Evolutionary conservation across 2,329 filamentous ascomycete species (phyloP).

Genomic region (Salinomyces thailandicus): DNA sequence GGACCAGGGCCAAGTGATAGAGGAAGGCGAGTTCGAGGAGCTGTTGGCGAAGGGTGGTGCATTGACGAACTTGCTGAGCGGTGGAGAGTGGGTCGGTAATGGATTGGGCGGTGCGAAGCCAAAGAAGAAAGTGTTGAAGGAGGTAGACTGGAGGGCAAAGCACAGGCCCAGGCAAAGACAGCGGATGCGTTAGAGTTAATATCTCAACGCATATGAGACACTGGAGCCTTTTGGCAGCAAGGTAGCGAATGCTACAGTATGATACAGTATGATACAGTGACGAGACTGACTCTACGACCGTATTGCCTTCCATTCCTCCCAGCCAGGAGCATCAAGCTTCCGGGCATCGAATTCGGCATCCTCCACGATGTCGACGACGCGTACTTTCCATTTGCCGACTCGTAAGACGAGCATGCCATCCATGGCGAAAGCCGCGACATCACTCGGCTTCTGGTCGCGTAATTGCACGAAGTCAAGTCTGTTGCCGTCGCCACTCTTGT

Average conservation of each 20-base stretch:
- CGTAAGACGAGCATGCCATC: slow-evolving; percentile 46
- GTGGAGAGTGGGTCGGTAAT: slow-evolving; percentile 22
- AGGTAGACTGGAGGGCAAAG: not conserved
- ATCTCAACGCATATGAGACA: no score
- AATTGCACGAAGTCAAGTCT: slow-evolving; percentile 51
- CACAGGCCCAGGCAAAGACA: not conserved
- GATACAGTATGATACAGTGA: no score
- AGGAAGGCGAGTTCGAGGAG: slow-evolving; percentile 56
- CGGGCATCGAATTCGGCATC: slow-evolving; percentile 42
- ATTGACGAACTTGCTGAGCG: slow-evolving; percentile 29
- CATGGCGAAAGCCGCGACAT: slow-evolving; percentile 49
- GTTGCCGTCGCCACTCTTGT: slow-evolving; percentile 32
- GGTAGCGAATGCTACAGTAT: no score
- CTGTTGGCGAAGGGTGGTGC: slow-evolving; percentile 36
- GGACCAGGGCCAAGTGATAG: slow-evolving; percentile 56
- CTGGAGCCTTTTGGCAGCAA: no score
- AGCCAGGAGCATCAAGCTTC: slow-evolving; percentile 41
- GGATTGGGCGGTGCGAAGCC: not conserved
- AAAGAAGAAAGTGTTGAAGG: no score
- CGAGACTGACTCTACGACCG: no score
- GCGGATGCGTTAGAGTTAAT: not conserved
- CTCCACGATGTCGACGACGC: slow-evolving; percentile 44
- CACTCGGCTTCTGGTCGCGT: slow-evolving; percentile 49
- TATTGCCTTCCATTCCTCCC: slow-evolving; percentile 30
- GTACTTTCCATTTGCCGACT: slow-evolving; percentile 51